Evolutionary conservation across 495 filamentous ascomycete genomes (phyloP).

Genomic region (Geoglossum glabrum): DNA sequence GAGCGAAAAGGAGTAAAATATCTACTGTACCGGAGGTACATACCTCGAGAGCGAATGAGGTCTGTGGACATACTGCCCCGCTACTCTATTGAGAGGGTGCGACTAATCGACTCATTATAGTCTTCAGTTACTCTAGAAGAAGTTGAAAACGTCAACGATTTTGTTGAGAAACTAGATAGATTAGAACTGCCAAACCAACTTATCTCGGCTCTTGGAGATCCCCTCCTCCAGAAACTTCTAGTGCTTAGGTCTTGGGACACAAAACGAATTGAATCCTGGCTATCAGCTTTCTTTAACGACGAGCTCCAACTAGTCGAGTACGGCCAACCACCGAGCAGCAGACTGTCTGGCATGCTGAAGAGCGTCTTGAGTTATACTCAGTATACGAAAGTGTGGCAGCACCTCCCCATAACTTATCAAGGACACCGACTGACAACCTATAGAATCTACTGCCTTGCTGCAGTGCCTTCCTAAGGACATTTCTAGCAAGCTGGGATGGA

Average conservation of each 20-base stretch:
- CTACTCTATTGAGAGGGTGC: background rate
- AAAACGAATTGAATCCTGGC: constrained; percentile 13
- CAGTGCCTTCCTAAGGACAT: constrained; percentile 35
- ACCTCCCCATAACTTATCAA: background rate
- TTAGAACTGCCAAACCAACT: constrained; percentile 69
- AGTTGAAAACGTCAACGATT: constrained; percentile 47
- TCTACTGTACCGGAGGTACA: constrained; percentile 46
- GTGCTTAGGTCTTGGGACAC: constrained; percentile 37
- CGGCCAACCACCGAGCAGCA: background rate
- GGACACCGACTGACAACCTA: background rate
- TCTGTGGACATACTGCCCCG: constrained; percentile 12
- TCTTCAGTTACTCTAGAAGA: constrained; percentile 56
- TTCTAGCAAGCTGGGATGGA: constrained; percentile 51
- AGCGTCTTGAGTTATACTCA: constrained; percentile 23
- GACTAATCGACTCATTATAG: constrained; percentile 17
- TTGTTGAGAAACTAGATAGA: constrained; percentile 56
- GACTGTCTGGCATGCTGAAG: constrained; percentile 9
- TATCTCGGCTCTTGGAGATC: constrained; percentile 53
- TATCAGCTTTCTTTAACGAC: constrained; percentile 13
- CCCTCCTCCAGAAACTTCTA: constrained; percentile 58
- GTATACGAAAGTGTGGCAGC: constrained; percentile 12
- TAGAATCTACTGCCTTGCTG: constrained; percentile 35
- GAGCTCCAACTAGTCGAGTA: constrained; percentile 5
- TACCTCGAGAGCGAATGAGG: constrained; percentile 51
- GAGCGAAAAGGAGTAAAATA: constrained; percentile 22